Evolutionary conservation across 768 basidiomycete species (phyloP).

Genomic region (Russula sp.): DNA sequence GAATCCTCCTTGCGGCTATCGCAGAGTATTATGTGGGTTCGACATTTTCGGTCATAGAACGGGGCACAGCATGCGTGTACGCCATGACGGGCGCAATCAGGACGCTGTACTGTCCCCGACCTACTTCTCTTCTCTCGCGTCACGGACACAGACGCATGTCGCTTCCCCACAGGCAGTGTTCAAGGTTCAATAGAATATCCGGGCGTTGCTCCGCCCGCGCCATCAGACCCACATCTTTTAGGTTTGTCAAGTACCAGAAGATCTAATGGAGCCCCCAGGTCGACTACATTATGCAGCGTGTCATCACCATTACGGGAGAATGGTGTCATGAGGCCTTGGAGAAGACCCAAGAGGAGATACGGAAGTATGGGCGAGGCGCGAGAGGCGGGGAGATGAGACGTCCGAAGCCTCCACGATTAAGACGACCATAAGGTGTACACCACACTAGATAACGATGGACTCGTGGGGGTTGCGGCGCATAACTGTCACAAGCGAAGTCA

Average conservation of each 20-base stretch:
- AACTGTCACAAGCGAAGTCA: not conserved
- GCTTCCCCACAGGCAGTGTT: no score
- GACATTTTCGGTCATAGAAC: not conserved
- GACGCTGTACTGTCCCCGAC: not conserved
- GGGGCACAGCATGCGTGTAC: not conserved
- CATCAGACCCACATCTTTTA: not conserved
- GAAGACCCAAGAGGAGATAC: not conserved
- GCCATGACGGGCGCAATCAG: not conserved
- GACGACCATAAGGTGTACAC: not conserved
- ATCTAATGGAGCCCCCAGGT: not conserved
- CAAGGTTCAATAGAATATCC: no score
- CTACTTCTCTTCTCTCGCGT: not conserved
- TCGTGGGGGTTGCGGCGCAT: not conserved
- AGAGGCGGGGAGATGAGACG: not conserved
- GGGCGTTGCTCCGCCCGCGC: not conserved
- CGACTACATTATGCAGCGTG: not conserved
- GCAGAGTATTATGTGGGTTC: not conserved
- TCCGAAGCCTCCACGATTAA: not conserved
- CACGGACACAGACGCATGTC: not conserved
- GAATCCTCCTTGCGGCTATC: not conserved
- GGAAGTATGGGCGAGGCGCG: not conserved
- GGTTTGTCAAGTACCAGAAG: not conserved
- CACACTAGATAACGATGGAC: not conserved
- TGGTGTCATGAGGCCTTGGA: not conserved
- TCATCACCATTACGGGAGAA: not conserved